Evolutionary conservation across 2,329 filamentous ascomycete genomes (phyloP).

Genomic region (Fusarium concolor): DNA sequence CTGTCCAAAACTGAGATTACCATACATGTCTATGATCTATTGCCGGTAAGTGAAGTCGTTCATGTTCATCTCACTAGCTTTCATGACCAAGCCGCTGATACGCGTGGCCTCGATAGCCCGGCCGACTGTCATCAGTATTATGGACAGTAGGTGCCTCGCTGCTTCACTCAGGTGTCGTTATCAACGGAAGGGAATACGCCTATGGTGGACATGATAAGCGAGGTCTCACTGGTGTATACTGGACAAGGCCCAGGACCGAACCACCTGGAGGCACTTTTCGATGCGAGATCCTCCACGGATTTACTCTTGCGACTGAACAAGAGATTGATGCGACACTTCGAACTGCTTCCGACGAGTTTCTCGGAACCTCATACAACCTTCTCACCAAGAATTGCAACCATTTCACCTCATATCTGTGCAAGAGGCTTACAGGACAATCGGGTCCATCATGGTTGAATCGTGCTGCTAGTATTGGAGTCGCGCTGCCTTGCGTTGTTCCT

Average conservation of each 20-base stretch:
- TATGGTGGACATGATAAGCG: constrained; percentile 83
- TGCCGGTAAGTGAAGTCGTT: constrained; percentile 66
- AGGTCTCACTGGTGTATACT: constrained; percentile 82
- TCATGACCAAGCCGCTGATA: constrained; percentile 28
- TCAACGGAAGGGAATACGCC: constrained; percentile 83
- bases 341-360: constrained; percentile 76
- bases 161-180: constrained; percentile 85
- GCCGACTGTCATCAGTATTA: constrained; percentile 78
- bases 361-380: constrained; percentile 82
- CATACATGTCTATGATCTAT: constrained; percentile 82
- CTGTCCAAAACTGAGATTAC: constrained; percentile 78
- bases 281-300: constrained; percentile 81
- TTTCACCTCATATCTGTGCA: constrained; percentile 82
- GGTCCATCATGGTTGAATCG: constrained; percentile 84
- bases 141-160: constrained; percentile 83
- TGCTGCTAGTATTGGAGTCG: constrained; percentile 84
- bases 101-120: constrained; percentile 63
- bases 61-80: constrained; percentile 1
- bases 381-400: constrained; percentile 90
- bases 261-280: constrained; percentile 84
- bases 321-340: constrained; percentile 80
- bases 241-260: constrained; percentile 77
- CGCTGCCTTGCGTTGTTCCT: constrained; percentile 84
- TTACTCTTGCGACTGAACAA: constrained; percentile 74
- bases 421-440: constrained; percentile 75